Evolutionary conservation across 2,329 filamentous ascomycete species (phyloP), one percentile per base, ranked within the genome.

Genomic region (Tolypocladium sp.): DNA sequence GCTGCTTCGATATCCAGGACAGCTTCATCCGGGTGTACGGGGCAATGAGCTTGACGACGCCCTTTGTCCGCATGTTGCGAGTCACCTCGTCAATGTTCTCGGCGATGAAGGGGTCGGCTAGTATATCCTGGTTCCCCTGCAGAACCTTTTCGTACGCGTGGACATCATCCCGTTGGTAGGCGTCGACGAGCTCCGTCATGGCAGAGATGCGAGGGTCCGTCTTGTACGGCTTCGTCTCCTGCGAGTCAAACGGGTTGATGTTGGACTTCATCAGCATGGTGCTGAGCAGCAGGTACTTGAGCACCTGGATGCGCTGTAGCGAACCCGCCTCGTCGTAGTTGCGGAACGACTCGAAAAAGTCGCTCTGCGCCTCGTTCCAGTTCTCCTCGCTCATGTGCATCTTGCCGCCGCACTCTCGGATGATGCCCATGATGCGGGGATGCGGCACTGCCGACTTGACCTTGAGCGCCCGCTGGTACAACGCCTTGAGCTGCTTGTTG

Each of bases 341-440:
- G 59, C 92, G 90, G 79, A 99, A 99, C 1, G 93, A 96, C 73
- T 99, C 94, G 74, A 97, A 97, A 75, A 99, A 99, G 77, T 97
- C 94, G 67, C 87, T 93, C 75, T 97, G 92, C 1, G 94, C 94
- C 69, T 92, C 91, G 72, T 94, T 91, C 94, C 94, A 99, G 73
- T 97, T 97, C 77, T 97, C 94, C 80, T 99, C 94, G 73, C 90
- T 94, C 94, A 99, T 97, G 78, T 97, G 92, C 94, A 99, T 99
- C 80, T 99, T 99, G 67, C 94, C 94, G 68, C 94, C 94, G 72
- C 94, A 99, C 77, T 99, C 94, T 58, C 93, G 89, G 70, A 99
- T 99, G 72, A 99, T 93, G 57, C 94, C 94, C 91, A 97, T 97
- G 72, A 99, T 96, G 77, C 96, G 96, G 60, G 94, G 94, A 76